Evolutionary conservation across 345 rosid species (phyloP), one percentile per base, ranked within the genome.

Genomic region (Clarkia xantiana): DNA sequence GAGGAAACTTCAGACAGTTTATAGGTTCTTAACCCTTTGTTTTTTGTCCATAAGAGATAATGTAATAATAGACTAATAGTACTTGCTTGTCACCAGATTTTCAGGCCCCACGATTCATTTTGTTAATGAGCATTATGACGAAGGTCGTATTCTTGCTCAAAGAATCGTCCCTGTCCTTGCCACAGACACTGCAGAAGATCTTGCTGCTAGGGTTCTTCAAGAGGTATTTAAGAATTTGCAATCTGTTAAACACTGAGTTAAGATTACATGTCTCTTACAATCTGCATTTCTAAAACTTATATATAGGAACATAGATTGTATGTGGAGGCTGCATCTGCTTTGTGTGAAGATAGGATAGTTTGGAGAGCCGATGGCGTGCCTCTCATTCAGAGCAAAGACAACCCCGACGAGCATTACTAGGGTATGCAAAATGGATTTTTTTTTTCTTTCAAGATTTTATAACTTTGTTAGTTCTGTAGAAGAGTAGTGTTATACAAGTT

Each of bases 361-460:
- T 83, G 91, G 95, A 75, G 96, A 66, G 81, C 79, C 58, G 97
- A 90, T 12, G 94, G 84, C 0, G 89, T 83, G 40, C 94, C 94
- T 58, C 66, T 86, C 59, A 77, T 90, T 22, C 79, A 41, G 47
- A 77, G 77, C 67, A 77, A 70, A 73, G 75, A 68, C 22, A 62
- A 74, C 20, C 80, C 75, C 0, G 53, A 67, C 1, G 53, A 76
- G 15, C 77, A 50, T 54, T 47, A 58, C 39, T 86, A 74, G 62
- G 2, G n/a, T n/a, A n/a, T 2, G 25, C 25, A 22, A 22, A 22
- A 22, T 2, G 2, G 5, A 2, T 22, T 2, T 22, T 22, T 22
- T 22, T 2, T n/a, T 22, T 5, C 5, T 22, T 22, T 22, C 25
- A 22, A 22, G 5, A 22, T 22, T 22, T 22, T 2, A 22, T 22